Conservation (phyloP, 1,284 basidiomycete genomes). For the Cystobasidium pallidum region DNA sequence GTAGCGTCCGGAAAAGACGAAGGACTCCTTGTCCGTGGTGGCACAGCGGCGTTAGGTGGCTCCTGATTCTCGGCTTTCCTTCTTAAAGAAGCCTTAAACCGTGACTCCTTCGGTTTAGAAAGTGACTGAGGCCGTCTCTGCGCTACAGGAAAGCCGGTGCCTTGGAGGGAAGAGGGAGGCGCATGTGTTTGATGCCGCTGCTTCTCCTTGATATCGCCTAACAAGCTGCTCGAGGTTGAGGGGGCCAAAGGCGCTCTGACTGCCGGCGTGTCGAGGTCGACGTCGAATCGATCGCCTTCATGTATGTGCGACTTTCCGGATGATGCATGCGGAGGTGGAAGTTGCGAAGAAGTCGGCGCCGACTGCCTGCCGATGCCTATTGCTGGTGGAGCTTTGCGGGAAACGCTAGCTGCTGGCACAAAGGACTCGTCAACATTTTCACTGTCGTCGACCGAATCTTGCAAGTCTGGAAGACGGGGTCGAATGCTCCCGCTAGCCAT, state of each 20-base stretch:
- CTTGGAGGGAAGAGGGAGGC: conserved; percentile 38
- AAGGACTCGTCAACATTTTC: conserved; percentile 21
- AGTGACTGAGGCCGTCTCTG: background rate
- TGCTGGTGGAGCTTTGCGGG: conserved; percentile 15
- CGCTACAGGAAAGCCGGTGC: conserved; percentile 39
- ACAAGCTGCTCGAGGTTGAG: conserved; percentile 31
- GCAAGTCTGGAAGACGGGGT: conserved; percentile 9
- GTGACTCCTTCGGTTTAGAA: conserved; percentile 22
- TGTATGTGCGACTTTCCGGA: conserved; percentile 7
- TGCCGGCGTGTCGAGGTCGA: conserved; percentile 42
- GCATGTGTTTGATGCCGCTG: background rate
- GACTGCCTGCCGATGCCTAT: conserved; percentile 40
- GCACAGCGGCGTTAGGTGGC: background rate
- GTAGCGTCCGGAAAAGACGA: background rate
- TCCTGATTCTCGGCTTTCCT: background rate
- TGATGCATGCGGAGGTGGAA: conserved; percentile 43
- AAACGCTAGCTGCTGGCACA: conserved; percentile 20
- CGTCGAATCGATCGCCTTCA: conserved; percentile 46
- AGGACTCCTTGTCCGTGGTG: background rate
- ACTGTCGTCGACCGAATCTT: conserved; percentile 17
- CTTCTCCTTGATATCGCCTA: conserved; percentile 48
- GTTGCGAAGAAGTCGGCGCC: conserved; percentile 48
- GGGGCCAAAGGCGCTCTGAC: conserved; percentile 1
- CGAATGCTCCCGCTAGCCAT: background rate
- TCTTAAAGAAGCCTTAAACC: conserved; percentile 26